phyloP scores from a whole-genome alignment of 495 filamentous ascomycete genomes.

The Neurospora sublineolata region DNA sequence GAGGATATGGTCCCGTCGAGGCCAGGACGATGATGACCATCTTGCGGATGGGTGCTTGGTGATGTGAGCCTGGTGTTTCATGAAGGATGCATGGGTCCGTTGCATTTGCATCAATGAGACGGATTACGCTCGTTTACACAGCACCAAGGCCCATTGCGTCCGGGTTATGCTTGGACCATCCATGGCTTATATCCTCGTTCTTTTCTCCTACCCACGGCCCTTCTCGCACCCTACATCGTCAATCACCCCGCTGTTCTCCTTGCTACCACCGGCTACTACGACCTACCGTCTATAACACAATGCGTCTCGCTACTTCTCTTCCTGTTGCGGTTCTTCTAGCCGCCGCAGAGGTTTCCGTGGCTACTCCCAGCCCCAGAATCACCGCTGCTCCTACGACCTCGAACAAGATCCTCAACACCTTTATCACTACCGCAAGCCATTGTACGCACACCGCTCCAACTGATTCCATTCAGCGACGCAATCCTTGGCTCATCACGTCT shows the following conservation, averaged over 20 bases:
- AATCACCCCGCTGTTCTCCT: neutral
- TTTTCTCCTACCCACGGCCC: neutral
- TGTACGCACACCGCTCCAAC: neutral
- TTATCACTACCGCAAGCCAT: neutral
- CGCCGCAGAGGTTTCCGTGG: neutral
- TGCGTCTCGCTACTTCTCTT: neutral
- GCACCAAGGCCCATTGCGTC: neutral
- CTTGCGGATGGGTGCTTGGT: neutral
- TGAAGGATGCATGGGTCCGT: neutral
- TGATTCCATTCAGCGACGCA: neutral
- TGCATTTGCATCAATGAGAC: neutral
- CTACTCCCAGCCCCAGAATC: neutral
- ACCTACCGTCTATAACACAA: neutral
- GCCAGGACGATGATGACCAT: neutral
- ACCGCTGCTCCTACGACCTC: neutral
- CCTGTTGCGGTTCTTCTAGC: neutral
- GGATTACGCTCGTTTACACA: neutral
- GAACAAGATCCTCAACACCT: neutral
- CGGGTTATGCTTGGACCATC: neutral
- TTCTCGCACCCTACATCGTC: too few relatives aligned
- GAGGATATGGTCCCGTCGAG: neutral
- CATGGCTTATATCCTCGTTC: neutral
- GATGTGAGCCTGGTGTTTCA: neutral
- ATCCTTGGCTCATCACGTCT: neutral
- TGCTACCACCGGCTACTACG: neutral